phyloP scores from a whole-genome alignment of 2,329 filamentous ascomycete species.

The Didymella pinodella region DNA sequence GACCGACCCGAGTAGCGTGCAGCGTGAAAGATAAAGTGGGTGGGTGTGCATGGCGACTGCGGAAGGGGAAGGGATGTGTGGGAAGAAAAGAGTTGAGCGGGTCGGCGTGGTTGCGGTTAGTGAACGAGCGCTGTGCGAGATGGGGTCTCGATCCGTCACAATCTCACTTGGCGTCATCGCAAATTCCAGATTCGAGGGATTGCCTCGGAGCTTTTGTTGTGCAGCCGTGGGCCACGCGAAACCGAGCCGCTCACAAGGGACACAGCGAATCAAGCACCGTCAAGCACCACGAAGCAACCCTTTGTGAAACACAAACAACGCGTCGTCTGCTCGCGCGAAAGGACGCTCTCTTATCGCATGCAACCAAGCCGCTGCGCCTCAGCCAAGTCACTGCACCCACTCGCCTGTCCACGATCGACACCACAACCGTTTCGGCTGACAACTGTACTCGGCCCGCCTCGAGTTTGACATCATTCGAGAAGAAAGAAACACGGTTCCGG shows the following conservation, averaged over 20 bases:
- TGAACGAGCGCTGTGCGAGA: constrained; percentile 6
- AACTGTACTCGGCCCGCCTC: neutral
- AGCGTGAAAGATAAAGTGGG: constrained; percentile 10
- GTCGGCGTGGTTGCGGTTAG: constrained; percentile 3
- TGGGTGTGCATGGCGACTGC: constrained; percentile 10
- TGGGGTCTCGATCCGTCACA: constrained; percentile 6
- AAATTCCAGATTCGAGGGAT: neutral
- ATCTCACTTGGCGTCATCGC: constrained; percentile 15
- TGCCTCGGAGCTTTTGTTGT: constrained; percentile 18
- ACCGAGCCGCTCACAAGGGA: neutral
- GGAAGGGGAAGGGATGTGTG: neutral
- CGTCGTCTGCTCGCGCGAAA: neutral
- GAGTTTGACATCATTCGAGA: neutral
- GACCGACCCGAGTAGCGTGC: constrained; percentile 25
- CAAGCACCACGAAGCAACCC: constrained; percentile 4
- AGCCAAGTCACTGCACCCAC: constrained; percentile 9
- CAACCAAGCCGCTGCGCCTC: constrained; percentile 8
- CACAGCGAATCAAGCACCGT: constrained; percentile 15
- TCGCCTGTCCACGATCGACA: neutral
- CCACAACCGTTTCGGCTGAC: neutral
- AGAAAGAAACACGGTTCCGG: neutral
- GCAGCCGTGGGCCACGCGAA: constrained; percentile 8
- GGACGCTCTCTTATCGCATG: constrained; percentile 4
- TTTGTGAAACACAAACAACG: constrained; percentile 6
- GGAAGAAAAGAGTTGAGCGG: constrained; percentile 2